A percentile compares a stretch with the other conserved stretches of the same genome.
phyloP scores from a whole-genome alignment of 371 early-diverging fungal genomes.

The Smittium mucronatum region DNA sequence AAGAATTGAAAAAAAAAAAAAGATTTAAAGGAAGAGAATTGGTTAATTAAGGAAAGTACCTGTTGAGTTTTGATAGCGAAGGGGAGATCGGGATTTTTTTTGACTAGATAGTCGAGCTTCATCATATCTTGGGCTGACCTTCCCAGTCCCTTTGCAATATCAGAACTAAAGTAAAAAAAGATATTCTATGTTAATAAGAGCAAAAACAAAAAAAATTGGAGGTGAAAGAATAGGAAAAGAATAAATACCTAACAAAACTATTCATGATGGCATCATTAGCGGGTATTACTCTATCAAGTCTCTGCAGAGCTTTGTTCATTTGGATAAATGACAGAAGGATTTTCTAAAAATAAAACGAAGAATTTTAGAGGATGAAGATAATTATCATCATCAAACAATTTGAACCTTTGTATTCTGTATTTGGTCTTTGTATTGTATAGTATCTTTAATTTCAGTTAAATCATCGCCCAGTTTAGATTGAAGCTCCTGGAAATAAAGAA shows the following conservation, averaged over 20 bases:
- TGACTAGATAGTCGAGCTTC: slow-evolving; percentile 1
- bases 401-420: not conserved
- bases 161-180: not conserved
- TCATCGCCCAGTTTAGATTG: not conserved
- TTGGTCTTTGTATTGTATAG: not conserved
- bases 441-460: slow-evolving; percentile 4
- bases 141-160: not conserved
- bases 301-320: not conserved
- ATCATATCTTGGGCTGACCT: slow-evolving; percentile 1
- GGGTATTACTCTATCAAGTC: not conserved
- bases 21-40: no score
- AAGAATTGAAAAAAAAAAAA: no score
- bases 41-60: no score
- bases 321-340: not conserved
- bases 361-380: not conserved
- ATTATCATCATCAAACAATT: not conserved
- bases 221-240: no score
- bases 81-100: not conserved
- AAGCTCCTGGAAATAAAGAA: not conserved
- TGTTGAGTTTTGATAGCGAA: not conserved
- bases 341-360: not conserved
- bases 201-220: no score
- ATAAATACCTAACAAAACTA: no score
- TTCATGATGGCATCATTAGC: no score
- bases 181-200: no score